Conservation (phyloP, 768 basidiomycete species). For the Neoboletus brunneissimus region DNA sequence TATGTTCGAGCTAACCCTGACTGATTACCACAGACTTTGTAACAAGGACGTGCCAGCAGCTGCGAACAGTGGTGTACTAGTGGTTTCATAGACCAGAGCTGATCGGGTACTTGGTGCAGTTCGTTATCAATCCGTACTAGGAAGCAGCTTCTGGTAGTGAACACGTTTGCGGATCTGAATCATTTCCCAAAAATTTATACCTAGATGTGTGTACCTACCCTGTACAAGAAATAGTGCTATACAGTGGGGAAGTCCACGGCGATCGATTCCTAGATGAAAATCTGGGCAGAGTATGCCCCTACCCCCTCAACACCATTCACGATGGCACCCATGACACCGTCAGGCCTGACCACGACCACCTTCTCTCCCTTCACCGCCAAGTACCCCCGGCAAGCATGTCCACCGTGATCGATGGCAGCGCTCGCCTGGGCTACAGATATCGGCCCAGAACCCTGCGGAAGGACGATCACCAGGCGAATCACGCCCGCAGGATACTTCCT, state of each 20-base stretch:
- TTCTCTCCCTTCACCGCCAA: slow-evolving; percentile 27
- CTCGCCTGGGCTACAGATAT: slow-evolving; percentile 22
- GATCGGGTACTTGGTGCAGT: too few relatives aligned
- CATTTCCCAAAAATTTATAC: too few relatives aligned
- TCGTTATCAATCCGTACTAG: too few relatives aligned
- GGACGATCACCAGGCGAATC: slow-evolving; percentile 13
- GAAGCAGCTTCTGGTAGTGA: too few relatives aligned
- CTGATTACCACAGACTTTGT: background rate
- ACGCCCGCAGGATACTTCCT: background rate
- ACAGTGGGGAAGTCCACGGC: background rate
- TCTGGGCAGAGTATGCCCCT: slow-evolving; percentile 13
- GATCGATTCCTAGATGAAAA: slow-evolving; percentile 7
- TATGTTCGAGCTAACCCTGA: too few relatives aligned
- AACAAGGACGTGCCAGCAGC: background rate
- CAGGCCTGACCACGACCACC: slow-evolving; percentile 42
- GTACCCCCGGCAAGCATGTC: slow-evolving; percentile 42
- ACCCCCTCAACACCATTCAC: slow-evolving; percentile 19
- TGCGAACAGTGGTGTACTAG: too few relatives aligned
- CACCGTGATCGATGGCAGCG: slow-evolving; percentile 37
- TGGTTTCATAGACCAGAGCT: background rate
- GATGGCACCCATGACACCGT: slow-evolving; percentile 41
- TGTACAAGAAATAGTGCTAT: too few relatives aligned
- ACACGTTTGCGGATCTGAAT: too few relatives aligned
- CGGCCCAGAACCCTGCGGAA: slow-evolving; percentile 3
- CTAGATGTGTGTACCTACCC: too few relatives aligned